Percentiles rank a stretch among this genome's conserved stretches.
Evolutionary conservation across 106 monocot species (phyloP).

Genomic region (Gastrodia elata): DNA sequence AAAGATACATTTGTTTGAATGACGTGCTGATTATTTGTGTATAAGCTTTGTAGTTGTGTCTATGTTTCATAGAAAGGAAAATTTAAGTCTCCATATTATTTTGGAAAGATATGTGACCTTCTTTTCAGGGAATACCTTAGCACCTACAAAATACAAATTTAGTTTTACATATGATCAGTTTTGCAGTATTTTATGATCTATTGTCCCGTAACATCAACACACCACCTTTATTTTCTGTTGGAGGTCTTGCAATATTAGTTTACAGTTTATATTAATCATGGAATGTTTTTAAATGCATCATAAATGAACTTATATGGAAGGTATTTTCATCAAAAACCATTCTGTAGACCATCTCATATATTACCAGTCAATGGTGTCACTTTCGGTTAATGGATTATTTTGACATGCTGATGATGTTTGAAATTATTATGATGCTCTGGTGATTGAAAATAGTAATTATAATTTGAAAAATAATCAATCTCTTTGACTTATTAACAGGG

Average conservation of each 20-base stretch:
- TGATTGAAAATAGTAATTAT: not conserved
- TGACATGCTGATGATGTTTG: no score
- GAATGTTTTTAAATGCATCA: not conserved
- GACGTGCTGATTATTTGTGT: no score
- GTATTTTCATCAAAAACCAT: not conserved
- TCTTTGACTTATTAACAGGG: conserved; percentile 31
- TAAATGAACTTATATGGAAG: not conserved
- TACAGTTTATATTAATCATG: not conserved
- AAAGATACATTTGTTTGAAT: no score
- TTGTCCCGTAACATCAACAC: not conserved
- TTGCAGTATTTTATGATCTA: conserved; percentile 1
- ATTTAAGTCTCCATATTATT: no score
- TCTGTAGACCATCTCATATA: not conserved
- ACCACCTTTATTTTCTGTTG: not conserved
- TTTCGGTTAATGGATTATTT: not conserved
- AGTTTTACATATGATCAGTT: not conserved
- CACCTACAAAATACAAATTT: not conserved
- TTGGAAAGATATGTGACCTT: no score
- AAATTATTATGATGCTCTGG: not conserved
- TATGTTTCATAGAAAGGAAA: no score
- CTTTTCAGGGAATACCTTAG: no score
- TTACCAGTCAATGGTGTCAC: not conserved
- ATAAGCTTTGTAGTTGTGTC: no score
- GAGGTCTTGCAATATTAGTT: not conserved
- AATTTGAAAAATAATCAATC: not conserved